Conservation (phyloP, 306 rosid genomes). For the Cicer chorassanicum region DNA sequence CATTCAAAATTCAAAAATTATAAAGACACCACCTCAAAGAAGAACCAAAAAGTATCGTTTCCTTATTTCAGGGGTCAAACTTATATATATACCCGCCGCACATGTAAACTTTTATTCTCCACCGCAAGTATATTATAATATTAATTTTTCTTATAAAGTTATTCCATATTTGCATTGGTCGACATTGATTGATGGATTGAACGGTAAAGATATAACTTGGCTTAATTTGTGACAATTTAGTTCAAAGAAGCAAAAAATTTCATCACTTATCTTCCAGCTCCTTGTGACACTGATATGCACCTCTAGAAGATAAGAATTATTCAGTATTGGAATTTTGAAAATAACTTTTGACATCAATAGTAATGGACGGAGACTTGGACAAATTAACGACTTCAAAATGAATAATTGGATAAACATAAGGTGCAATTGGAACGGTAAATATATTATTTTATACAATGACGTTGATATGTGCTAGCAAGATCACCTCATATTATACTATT, state of each 20-base stretch:
- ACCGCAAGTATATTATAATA: background rate
- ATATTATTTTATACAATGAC: conserved; percentile 1
- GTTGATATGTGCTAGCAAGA: conserved; percentile 37
- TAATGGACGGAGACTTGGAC: background rate
- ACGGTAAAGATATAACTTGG: background rate
- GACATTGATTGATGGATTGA: background rate
- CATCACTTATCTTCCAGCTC: background rate
- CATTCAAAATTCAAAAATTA: no score
- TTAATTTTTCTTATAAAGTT: background rate
- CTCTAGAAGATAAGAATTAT: conserved; percentile 45
- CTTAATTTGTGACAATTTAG: background rate
- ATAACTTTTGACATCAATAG: conserved; percentile 19
- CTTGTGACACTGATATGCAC: conserved; percentile 12
- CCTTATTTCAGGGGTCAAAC: conserved; percentile 13
- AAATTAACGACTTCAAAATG: conserved; percentile 10
- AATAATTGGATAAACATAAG: background rate
- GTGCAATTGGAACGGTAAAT: conserved; percentile 24
- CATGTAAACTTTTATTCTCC: background rate
- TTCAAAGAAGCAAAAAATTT: conserved; percentile 35
- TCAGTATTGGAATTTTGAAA: conserved; percentile 8
- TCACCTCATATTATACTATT: conserved; percentile 23
- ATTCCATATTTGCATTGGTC: background rate
- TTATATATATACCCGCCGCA: background rate
- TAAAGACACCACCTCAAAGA: no score
- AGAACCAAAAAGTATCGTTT: no score